A percentile compares a stretch with the other conserved stretches of the same genome.
These are phyloP conservation scores for Ogataea salicorniae DNA, from an alignment of 805 yeast species.

Conservation along the genomic window DNA sequence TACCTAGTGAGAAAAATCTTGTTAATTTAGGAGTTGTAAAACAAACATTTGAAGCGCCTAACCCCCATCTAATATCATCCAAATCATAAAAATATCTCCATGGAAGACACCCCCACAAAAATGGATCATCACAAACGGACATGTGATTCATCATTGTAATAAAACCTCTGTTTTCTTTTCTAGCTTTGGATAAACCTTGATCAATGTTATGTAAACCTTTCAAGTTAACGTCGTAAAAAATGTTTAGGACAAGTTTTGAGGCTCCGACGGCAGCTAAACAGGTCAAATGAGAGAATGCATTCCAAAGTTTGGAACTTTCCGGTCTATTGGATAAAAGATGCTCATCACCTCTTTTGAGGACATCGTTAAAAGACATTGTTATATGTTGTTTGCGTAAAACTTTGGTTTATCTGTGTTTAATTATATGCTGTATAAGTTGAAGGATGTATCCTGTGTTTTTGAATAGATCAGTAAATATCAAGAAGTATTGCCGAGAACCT, in stretches of 20 bases:
- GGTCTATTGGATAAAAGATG: constrained; percentile 52
- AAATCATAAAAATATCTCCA: constrained; percentile 56
- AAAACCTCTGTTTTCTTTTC: constrained; percentile 65
- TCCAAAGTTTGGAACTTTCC: constrained; percentile 56
- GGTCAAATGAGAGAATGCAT: constrained; percentile 60
- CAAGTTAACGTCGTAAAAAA: constrained; percentile 60
- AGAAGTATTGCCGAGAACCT: too few species aligned
- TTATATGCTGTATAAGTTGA: too few species aligned
- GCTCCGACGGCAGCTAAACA: constrained; percentile 59
- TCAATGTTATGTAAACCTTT: constrained; percentile 61
- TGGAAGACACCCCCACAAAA: constrained; percentile 83
- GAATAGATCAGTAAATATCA: too few species aligned
- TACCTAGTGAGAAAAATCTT: constrained; percentile 78
- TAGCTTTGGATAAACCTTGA: constrained; percentile 55
- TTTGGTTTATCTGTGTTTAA: background rate
- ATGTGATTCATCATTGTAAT: constrained; percentile 90
- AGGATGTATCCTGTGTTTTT: too few species aligned
- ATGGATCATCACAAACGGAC: constrained; percentile 90
- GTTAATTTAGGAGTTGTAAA: constrained; percentile 51
- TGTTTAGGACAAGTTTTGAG: constrained; percentile 55
- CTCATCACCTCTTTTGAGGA: constrained; percentile 67
- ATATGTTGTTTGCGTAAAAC: too few species aligned
- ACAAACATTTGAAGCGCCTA: constrained; percentile 90
- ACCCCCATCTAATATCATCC: constrained; percentile 82
- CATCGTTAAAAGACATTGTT: constrained; percentile 64